phyloP scores from a whole-genome alignment of 2,329 filamentous ascomycete species.

The Epichloe amarillans region DNA sequence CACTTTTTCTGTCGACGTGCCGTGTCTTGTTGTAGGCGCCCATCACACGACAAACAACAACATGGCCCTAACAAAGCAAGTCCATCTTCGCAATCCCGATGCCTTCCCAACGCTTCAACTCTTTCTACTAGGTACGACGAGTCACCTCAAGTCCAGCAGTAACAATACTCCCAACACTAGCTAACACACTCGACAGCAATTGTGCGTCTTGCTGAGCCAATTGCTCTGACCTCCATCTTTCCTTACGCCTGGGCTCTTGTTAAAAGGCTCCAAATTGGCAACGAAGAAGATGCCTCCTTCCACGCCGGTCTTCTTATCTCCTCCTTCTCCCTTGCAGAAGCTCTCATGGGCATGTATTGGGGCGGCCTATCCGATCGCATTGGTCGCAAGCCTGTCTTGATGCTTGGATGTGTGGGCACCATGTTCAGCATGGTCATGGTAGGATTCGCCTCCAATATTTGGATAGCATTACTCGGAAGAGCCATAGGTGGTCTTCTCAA shows the following conservation, averaged over 20 bases:
- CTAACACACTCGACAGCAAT: conserved; percentile 46
- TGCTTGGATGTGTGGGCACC: conserved; percentile 71
- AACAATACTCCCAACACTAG: not conserved
- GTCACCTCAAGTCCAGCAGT: not conserved
- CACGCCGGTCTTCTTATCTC: conserved; percentile 83
- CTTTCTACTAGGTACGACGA: conserved; percentile 60
- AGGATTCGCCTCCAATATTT: conserved; percentile 71
- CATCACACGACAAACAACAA: conserved; percentile 23
- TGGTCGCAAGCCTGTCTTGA: conserved; percentile 72
- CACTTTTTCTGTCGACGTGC: conserved; percentile 14
- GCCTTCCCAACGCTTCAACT: conserved; percentile 73
- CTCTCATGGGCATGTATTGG: conserved; percentile 79
- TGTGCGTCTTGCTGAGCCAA: conserved; percentile 83
- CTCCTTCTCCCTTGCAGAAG: conserved; percentile 71
- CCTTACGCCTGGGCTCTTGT: conserved; percentile 82
- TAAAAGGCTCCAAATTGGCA: conserved; percentile 60
- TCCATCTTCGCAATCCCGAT: conserved; percentile 46
- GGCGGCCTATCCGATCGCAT: conserved; percentile 69
- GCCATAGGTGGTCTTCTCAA: conserved; percentile 72
- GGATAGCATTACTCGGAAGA: conserved; percentile 65
- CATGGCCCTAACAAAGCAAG: conserved; percentile 40
- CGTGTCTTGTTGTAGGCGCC: conserved; percentile 32
- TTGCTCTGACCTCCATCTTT: conserved; percentile 85
- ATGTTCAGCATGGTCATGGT: conserved; percentile 73
- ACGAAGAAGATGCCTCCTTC: conserved; percentile 64